Evolutionary conservation across 768 basidiomycete genomes (phyloP).

Genomic region (Russula compacta): DNA sequence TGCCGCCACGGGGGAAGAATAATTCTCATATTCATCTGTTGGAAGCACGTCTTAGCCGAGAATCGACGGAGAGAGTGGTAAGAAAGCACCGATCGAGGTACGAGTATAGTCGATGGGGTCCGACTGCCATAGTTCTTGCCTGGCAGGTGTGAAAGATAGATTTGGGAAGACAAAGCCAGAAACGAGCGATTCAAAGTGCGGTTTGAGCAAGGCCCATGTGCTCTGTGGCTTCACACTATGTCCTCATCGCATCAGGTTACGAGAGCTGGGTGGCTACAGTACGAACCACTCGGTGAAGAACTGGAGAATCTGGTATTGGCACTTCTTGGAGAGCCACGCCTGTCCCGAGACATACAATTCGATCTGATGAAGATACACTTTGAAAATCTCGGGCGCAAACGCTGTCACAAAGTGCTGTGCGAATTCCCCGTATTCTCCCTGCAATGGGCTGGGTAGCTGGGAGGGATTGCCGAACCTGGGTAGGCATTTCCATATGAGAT

Average conservation of each 20-base stretch:
- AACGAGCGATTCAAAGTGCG: constrained; percentile 72
- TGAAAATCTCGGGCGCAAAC: constrained; percentile 85
- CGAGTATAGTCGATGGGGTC: constrained; percentile 82
- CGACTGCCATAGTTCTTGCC: constrained; percentile 62
- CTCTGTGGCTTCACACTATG: constrained; percentile 82
- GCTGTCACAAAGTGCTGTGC: constrained; percentile 65
- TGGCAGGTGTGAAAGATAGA: constrained; percentile 63
- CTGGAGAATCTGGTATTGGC: constrained; percentile 72
- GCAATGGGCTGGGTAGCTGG: constrained; percentile 67
- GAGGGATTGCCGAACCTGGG: constrained; percentile 77
- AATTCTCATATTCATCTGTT: constrained; percentile 74
- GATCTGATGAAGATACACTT: constrained; percentile 61
- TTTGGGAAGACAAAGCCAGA: constrained; percentile 80
- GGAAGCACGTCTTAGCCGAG: background rate
- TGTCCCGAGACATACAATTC: constrained; percentile 67
- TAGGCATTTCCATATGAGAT: background rate
- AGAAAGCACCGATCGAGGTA: constrained; percentile 50
- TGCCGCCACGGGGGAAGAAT: constrained; percentile 65
- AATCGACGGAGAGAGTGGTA: background rate
- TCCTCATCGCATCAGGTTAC: background rate
- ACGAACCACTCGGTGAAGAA: constrained; percentile 85
- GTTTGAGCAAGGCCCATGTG: constrained; percentile 84
- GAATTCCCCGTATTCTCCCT: constrained; percentile 60
- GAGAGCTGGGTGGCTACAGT: background rate
- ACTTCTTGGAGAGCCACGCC: constrained; percentile 75